Percentiles rank a stretch among this genome's conserved stretches.
Evolutionary conservation across 129 eudicot species (phyloP).

Genomic region (Glebionis coronaria): DNA sequence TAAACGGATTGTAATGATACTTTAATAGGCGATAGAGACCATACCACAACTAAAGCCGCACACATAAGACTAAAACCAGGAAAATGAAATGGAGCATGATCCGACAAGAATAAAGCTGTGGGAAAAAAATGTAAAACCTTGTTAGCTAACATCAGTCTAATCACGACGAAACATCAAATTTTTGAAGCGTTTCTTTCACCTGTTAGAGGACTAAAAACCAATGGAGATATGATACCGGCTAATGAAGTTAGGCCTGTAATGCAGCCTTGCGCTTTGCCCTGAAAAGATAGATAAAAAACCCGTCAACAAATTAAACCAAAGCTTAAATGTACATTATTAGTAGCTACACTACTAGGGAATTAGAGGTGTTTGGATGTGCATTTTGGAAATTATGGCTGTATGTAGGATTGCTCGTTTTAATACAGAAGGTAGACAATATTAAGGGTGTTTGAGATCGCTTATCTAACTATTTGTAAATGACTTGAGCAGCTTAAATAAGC

Average conservation of each 20-base stretch:
- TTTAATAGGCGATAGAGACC: too few species aligned
- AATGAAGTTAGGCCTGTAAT: conserved; percentile 6
- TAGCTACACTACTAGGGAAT: too few species aligned
- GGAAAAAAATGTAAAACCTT: not conserved
- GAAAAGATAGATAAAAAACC: not conserved
- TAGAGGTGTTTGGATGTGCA: too few species aligned
- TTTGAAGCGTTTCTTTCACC: conserved; percentile 34
- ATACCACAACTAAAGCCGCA: too few species aligned
- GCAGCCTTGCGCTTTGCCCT: conserved; percentile 13
- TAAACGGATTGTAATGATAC: too few species aligned
- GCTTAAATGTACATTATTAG: too few species aligned
- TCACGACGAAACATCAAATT: not conserved
- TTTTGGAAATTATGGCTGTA: too few species aligned
- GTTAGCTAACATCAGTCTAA: conserved; percentile 16
- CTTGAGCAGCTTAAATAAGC: not conserved
- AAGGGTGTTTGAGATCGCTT: too few species aligned
- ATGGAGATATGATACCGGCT: conserved; percentile 13
- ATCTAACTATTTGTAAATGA: not conserved
- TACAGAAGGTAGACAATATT: too few species aligned
- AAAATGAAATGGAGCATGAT: conserved; percentile 74
- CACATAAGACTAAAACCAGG: too few species aligned
- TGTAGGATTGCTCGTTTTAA: too few species aligned
- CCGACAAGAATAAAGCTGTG: conserved; percentile 76
- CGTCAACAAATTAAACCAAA: not conserved
- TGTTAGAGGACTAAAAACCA: conserved; percentile 34